Percentiles rank a stretch among this genome's conserved stretches.
Evolutionary conservation across 768 basidiomycete species (phyloP).

Genomic region (Boletus pseudopeckii): DNA sequence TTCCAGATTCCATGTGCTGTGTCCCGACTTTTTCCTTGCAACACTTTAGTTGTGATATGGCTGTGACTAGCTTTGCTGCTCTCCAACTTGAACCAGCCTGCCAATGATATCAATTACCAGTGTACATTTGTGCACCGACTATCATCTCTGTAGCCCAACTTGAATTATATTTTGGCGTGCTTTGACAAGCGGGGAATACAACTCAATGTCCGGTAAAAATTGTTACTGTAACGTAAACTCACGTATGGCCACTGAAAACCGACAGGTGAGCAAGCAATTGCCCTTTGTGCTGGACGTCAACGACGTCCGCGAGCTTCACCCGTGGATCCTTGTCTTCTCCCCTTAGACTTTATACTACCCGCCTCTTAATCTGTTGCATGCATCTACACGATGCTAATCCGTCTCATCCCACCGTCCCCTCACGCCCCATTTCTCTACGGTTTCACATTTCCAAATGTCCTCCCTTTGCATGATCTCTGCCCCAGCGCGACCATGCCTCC

Average conservation of each 20-base stretch:
- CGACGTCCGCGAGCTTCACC: conserved; percentile 18
- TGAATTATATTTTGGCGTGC: neutral
- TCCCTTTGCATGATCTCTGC: conserved; percentile 36
- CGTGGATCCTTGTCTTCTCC: conserved; percentile 1
- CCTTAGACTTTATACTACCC: conserved; percentile 25
- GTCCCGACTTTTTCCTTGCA: neutral
- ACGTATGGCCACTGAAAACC: conserved; percentile 31
- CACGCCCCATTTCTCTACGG: conserved; percentile 58
- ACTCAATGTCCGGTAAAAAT: conserved; percentile 10
- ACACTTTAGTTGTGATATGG: neutral
- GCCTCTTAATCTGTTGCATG: conserved; percentile 21
- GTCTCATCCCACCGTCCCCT: conserved; percentile 43
- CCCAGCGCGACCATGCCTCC: conserved; percentile 37
- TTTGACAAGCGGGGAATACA: conserved; percentile 1
- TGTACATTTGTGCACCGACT: neutral
- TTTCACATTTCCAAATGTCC: conserved; percentile 45
- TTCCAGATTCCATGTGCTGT: conserved; percentile 13
- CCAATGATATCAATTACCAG: neutral
- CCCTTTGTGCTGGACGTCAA: conserved; percentile 31
- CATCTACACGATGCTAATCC: conserved; percentile 50
- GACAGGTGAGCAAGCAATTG: conserved; percentile 9
- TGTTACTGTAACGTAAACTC: conserved; percentile 33
- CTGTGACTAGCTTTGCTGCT: neutral
- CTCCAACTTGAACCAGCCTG: neutral
- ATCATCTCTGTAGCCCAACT: neutral